phyloP scores from a whole-genome alignment of 108 stramenopile species.

The Cyclotella kingstonii region DNA sequence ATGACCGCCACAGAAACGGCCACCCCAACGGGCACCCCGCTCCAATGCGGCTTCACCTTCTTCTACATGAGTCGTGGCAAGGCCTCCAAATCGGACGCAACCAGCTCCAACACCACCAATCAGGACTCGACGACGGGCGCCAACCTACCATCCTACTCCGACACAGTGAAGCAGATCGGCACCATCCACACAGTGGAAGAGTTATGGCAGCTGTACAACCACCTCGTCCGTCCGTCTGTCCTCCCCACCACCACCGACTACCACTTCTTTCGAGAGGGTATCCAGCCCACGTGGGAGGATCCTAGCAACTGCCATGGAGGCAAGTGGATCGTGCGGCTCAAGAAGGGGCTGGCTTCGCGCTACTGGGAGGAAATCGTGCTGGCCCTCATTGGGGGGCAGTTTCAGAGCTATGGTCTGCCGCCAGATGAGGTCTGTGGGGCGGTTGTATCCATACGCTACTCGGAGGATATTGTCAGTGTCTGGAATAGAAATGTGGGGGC shows the following conservation, averaged over 20 bases:
- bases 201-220: constrained; percentile 90
- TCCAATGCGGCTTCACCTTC: constrained; percentile 52
- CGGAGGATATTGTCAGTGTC: constrained; percentile 93
- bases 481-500: constrained; percentile 89
- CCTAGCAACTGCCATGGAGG: constrained; percentile 87
- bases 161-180: constrained; percentile 81
- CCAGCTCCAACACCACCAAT: neutral
- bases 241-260: constrained; percentile 83
- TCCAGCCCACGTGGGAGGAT: constrained; percentile 98
- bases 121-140: too few species aligned
- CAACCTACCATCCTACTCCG: constrained; percentile 23
- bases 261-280: constrained; percentile 92
- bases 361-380: constrained; percentile 95
- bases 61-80: constrained; percentile 82
- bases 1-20: too few species aligned
- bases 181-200: constrained; percentile 90
- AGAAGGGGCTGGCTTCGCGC: constrained; percentile 66
- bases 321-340: constrained; percentile 91
- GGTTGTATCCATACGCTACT: constrained; percentile 87
- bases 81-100: constrained; percentile 16
- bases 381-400: constrained; percentile 89
- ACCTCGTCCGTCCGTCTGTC: constrained; percentile 81
- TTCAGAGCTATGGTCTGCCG: constrained; percentile 68
- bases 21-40: constrained; percentile 10
- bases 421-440: constrained; percentile 92